Evolutionary conservation across 768 basidiomycete genomes (phyloP).

Genomic region (Tylopilus sp.): DNA sequence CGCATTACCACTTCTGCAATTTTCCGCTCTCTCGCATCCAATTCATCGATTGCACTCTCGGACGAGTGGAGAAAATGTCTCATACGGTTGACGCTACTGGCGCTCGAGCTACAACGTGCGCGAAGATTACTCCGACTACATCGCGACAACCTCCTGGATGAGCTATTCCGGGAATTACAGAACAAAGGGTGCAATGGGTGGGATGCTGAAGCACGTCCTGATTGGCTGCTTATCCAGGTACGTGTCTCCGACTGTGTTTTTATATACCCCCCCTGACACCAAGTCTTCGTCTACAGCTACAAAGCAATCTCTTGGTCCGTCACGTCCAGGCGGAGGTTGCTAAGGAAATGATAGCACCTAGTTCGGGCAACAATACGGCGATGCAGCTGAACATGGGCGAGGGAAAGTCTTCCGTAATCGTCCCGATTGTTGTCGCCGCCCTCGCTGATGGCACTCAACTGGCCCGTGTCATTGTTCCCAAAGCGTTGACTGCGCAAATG

Average conservation of each 20-base stretch:
- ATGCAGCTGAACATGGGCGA: conserved; percentile 61
- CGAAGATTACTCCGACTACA: conserved; percentile 31
- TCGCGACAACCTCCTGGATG: conserved; percentile 22
- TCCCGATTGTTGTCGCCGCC: conserved; percentile 39
- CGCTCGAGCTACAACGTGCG: conserved; percentile 36
- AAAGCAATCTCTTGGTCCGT: conserved; percentile 42
- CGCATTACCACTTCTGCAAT: conserved; percentile 30
- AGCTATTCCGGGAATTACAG: conserved; percentile 27
- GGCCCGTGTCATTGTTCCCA: conserved; percentile 48
- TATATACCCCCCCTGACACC: background rate
- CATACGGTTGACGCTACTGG: conserved; percentile 24
- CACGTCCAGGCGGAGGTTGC: conserved; percentile 41
- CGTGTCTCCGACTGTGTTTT: background rate
- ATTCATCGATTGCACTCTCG: conserved; percentile 14
- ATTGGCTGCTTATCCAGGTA: conserved; percentile 48
- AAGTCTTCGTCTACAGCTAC: conserved; percentile 37
- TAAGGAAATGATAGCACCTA: conserved; percentile 44
- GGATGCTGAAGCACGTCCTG: conserved; percentile 25
- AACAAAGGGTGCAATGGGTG: conserved; percentile 23
- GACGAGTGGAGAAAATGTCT: conserved; percentile 32
- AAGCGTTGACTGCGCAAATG: conserved; percentile 44
- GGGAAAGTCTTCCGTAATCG: conserved; percentile 45
- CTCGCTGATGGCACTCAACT: conserved; percentile 43
- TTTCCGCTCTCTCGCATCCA: conserved; percentile 30
- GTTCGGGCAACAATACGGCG: conserved; percentile 32